Evolutionary conservation across 2,329 filamentous ascomycete species (phyloP).

Genomic region (Pyricularia sp.): DNA sequence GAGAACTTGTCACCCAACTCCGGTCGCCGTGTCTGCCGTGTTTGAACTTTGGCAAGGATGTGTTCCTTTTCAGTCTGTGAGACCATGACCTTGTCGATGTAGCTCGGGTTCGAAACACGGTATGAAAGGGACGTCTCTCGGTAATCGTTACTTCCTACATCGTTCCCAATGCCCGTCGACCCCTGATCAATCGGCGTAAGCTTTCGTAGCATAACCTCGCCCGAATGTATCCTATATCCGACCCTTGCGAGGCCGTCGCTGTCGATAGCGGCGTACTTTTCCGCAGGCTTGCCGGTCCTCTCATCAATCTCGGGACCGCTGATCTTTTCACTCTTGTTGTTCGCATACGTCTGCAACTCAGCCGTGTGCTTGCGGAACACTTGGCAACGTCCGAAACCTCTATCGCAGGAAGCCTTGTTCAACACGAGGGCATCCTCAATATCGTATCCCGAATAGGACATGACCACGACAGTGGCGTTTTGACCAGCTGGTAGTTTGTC

Average conservation of each 20-base stretch:
- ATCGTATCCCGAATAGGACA: slow-evolving; percentile 99
- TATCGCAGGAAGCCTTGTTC: slow-evolving; percentile 91
- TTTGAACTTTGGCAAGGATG: slow-evolving; percentile 86
- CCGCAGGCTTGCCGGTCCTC: slow-evolving; percentile 49
- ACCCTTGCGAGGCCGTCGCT: slow-evolving; percentile 84
- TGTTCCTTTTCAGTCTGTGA: slow-evolving; percentile 82
- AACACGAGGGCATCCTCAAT: slow-evolving; percentile 96
- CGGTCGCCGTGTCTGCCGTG: slow-evolving; percentile 87
- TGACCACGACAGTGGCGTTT: slow-evolving; percentile 95
- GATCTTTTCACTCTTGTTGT: slow-evolving; percentile 61
- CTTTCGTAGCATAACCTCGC: slow-evolving; percentile 88
- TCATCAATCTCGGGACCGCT: slow-evolving; percentile 54
- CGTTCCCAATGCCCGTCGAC: slow-evolving; percentile 61
- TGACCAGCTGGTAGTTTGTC: slow-evolving; percentile 96
- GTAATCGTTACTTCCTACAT: slow-evolving; percentile 52
- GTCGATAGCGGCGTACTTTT: slow-evolving; percentile 67
- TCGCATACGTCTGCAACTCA: slow-evolving; percentile 81
- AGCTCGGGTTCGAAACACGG: slow-evolving; percentile 72
- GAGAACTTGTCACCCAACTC: slow-evolving; percentile 98
- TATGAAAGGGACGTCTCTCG: slow-evolving; percentile 67
- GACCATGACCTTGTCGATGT: slow-evolving; percentile 94
- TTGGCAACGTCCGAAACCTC: slow-evolving; percentile 93
- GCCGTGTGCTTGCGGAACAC: slow-evolving; percentile 94
- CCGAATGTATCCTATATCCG: slow-evolving; percentile 66
- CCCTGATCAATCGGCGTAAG: slow-evolving; percentile 71